Percentiles rank a stretch among this genome's conserved stretches.
phyloP scores from a whole-genome alignment of 208 protist species.

The Acanthamoeba healyi region DNA sequence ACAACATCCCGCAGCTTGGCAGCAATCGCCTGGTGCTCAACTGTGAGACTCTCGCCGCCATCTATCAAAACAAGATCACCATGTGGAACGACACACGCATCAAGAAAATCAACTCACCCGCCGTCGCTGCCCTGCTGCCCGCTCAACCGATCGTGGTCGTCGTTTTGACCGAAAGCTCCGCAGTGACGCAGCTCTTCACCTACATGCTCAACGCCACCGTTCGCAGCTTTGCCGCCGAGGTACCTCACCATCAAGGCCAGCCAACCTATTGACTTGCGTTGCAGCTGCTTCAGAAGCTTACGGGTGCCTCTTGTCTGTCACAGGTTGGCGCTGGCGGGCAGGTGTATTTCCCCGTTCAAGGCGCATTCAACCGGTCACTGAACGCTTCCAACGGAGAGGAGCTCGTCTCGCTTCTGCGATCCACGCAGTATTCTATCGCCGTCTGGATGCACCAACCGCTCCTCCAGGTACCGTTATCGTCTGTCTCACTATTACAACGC shows the following conservation, averaged over 20 bases:
- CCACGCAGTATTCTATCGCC: background rate
- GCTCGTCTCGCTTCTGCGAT: background rate
- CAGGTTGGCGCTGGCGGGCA: too few relatives aligned
- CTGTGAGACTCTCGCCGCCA: background rate
- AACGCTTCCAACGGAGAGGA: background rate
- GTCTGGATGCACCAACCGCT: background rate
- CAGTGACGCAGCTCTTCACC: background rate
- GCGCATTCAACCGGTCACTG: background rate
- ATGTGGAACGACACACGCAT: constrained; percentile 50
- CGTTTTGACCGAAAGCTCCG: background rate
- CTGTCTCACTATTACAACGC: too few relatives aligned
- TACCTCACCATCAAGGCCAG: background rate
- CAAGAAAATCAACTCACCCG: background rate
- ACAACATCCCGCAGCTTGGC: background rate
- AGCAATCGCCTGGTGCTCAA: background rate
- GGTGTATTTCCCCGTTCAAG: background rate
- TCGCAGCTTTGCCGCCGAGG: background rate
- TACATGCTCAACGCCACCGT: constrained; percentile 4
- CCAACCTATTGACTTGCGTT: too few relatives aligned
- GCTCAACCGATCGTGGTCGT: background rate
- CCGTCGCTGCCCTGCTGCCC: background rate
- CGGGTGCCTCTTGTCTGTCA: too few relatives aligned
- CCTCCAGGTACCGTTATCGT: background rate
- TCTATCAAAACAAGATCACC: background rate
- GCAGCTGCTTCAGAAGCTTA: too few relatives aligned